Evolutionary conservation across 176 grass and related monocot species (phyloP), one percentile per base, ranked within the genome.

Genomic region (Oryza punctata): DNA sequence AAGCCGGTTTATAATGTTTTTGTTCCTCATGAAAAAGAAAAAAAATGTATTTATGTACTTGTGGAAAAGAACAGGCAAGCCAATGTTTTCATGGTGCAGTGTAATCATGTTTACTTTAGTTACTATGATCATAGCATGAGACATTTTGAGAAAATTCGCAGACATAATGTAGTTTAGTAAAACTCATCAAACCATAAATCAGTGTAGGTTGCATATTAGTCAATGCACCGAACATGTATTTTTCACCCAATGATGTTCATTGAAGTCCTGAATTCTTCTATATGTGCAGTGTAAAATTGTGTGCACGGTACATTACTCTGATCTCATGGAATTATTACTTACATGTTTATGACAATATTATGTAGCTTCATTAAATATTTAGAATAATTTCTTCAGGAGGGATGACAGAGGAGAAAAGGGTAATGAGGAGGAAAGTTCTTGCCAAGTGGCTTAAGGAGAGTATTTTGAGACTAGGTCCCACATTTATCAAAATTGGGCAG

Each of bases 401-500:
- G 21, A 89, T 98, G 87, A 94, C 96, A 0, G 93, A 95, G 74
- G 93, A 94, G 91, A 98, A 94, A 88, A 94, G 70, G 77, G 63
- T 29, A 82, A 80, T 81, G 38, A 93, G 87, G 85, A 88, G 96
- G 79, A 95, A 85, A 92, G 68, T 85, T 73, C 93, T 98, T 1
- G 93, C 96, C 80, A 94, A 94, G 78, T 98, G 96, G 96, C 85
- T 98, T 16, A 98, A 98, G 74, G 96, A 98, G 77, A 95, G 93
- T 90, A 91, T 98, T 90, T 78, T 98, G 64, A 98, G 91, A 85
- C 84, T 98, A 73, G 96, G 96, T 13, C 96, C 96, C 65, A 99
- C 96, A 77, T 99, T 99, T 89, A 99, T 99, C 76, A 99, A 99
- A 94, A 78, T 94, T 82, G 96, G 96, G 40, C 96, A 99, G 72